Evolutionary conservation across 495 filamentous ascomycete genomes (phyloP), one percentile per base, ranked within the genome.

Genomic region (Trichoderma reesei): DNA sequence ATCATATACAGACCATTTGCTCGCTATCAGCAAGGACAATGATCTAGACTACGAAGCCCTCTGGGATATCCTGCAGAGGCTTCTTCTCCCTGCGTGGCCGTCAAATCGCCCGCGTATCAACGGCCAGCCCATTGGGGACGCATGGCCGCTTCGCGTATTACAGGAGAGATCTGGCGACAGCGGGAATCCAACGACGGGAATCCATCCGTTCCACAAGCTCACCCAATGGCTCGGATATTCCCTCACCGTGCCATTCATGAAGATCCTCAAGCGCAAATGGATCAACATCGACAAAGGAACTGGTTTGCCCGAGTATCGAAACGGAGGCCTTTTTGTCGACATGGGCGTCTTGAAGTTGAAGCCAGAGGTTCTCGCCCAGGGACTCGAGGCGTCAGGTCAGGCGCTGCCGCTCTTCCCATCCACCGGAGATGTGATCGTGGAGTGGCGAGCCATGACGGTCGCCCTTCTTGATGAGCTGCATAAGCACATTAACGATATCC

Each of bases 171-270:
- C 64, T 9, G 41, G 42, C 10, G 64, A 65, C 16, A 26, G 41
- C 64, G 48, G 0, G 13, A 69, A 74, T 2, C 74, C 72, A 72
- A 74, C 77, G 41, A 74, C 71, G 65, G 31, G 31, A 18, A 78
- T 79, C 64, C 74, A 78, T 13, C 76, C 77, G 3, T 88, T 89
- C 74, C 87, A 90, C 74, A 90, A 90, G 70, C 79, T 89, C 34
- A 89, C 87, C 0, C 87, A 90, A 69, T 90, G 87, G 87, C 81
- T 89, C 16, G 84, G 83, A 67, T 89, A 88, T 73, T 89, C 86
- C 1, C 80, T 89, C 61, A 88, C 87, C 84, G 83, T 85, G 5
- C 86, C 86, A 0, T 87, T 89, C 83, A 81, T 79, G 18, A 82
- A 79, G 67, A 69, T 88, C 56, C 79, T 88, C 73, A 77, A 84